Conservation (phyloP, 768 basidiomycete genomes). For the Krasilnikovozyma curviuscula region DNA sequence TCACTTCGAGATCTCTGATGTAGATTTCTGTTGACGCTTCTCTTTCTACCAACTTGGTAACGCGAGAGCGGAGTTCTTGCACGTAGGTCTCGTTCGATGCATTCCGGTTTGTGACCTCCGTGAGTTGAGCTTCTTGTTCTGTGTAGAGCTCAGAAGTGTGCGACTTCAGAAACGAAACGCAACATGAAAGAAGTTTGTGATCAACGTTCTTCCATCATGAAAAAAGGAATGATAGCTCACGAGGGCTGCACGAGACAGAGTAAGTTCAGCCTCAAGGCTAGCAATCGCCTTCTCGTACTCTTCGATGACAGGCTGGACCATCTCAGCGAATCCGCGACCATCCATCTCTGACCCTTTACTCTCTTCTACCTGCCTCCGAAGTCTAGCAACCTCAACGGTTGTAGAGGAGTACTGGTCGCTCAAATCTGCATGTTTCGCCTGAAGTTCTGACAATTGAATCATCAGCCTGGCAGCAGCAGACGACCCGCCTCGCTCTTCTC, state of each 20-base stretch:
- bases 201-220: neutral
- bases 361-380: slow-evolving; percentile 6
- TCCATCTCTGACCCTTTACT: slow-evolving; percentile 1
- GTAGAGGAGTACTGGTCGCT: neutral
- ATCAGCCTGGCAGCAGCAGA: neutral
- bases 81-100: slow-evolving; percentile 66
- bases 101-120: slow-evolving; percentile 37
- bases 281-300: slow-evolving; percentile 96
- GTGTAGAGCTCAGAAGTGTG: slow-evolving; percentile 84
- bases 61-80: slow-evolving; percentile 58
- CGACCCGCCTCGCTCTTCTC: neutral
- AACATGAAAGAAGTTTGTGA: neutral
- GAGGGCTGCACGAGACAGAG: slow-evolving; percentile 64
- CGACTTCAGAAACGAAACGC: slow-evolving; percentile 23
- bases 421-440: slow-evolving; percentile 3
- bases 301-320: slow-evolving; percentile 87
- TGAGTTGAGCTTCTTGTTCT: slow-evolving; percentile 62
- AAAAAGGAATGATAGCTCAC: slow-evolving; percentile 12
- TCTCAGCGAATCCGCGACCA: slow-evolving; percentile 23
- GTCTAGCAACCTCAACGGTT: slow-evolving; percentile 3
- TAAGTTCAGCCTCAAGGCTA: slow-evolving; percentile 82
- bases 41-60: slow-evolving; percentile 65
- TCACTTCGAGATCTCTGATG: slow-evolving; percentile 79
- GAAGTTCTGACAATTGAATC: slow-evolving; percentile 1
- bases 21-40: slow-evolving; percentile 91